phyloP scores from a whole-genome alignment of 345 rosid species.

The Gossypium turneri region DNA sequence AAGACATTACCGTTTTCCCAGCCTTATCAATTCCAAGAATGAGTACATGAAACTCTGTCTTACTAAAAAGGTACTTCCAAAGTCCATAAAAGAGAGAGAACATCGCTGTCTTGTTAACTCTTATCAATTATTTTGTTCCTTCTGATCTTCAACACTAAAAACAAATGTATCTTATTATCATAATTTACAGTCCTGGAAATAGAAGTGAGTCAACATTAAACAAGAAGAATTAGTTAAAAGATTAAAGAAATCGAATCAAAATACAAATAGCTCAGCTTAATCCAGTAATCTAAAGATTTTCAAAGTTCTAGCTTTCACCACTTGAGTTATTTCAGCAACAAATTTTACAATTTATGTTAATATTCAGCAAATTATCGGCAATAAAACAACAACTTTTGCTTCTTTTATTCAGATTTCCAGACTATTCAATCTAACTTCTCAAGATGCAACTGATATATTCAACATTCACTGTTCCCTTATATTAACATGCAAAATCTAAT shows the following conservation, averaged over 20 bases:
- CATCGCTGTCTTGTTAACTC: conserved; percentile 46
- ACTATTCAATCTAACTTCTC: not conserved
- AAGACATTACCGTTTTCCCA: conserved; percentile 77
- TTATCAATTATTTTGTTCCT: conserved; percentile 15
- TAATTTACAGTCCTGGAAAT: conserved; percentile 13
- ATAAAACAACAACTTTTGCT: not conserved
- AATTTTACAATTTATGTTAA: not conserved
- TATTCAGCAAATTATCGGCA: not conserved
- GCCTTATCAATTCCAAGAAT: conserved; percentile 98
- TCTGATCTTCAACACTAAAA: conserved; percentile 18
- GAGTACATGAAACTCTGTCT: conserved; percentile 89
- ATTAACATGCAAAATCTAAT: conserved; percentile 6
- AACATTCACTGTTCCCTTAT: not conserved
- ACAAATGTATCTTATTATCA: conserved; percentile 17
- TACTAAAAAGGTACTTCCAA: conserved; percentile 75
- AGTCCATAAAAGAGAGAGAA: conserved; percentile 95
- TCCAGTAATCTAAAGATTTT: not conserved
- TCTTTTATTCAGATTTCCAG: not conserved
- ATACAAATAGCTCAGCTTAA: not conserved
- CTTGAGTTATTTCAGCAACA: not conserved
- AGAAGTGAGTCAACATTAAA: not conserved
- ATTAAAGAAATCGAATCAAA: not conserved
- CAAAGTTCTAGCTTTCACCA: not conserved
- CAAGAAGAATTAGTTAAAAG: not conserved
- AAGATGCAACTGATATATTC: not conserved